Conservation (phyloP, 2,329 filamentous ascomycete species). For the Cytospora mali region DNA sequence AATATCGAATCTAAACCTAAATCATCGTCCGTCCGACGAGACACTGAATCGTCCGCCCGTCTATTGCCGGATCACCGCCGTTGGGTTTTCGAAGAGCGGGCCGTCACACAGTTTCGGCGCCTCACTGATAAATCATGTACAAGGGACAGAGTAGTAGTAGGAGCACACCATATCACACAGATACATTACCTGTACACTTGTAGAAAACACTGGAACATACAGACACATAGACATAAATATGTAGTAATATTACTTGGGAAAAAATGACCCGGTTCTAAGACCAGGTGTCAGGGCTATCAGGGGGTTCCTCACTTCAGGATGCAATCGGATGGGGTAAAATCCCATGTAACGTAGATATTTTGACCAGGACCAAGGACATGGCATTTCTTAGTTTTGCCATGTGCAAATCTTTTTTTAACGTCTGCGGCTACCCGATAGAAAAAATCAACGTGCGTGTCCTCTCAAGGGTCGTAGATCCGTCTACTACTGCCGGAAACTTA, state of each 20-base stretch:
- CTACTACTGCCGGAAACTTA: not conserved
- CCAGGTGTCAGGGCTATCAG: not conserved
- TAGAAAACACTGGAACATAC: not conserved
- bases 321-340: not conserved
- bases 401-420: not conserved
- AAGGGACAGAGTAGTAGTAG: too few species aligned
- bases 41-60: not conserved
- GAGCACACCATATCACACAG: too few species aligned
- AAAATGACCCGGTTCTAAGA: too few species aligned
- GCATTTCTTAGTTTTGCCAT: not conserved
- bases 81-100: not conserved
- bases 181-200: too few species aligned
- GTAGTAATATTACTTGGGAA: too few species aligned
- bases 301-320: not conserved
- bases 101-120: not conserved
- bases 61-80: not conserved
- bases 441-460: not conserved
- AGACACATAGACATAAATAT: not conserved
- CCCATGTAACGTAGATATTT: not conserved
- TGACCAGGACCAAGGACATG: not conserved
- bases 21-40: not conserved
- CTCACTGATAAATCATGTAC: too few species aligned
- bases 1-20: not conserved
- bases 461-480: not conserved
- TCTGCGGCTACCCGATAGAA: not conserved